Percentiles rank a stretch among this genome's conserved stretches.
phyloP scores from a whole-genome alignment of 176 grass and related monocot genomes.

The Leersia perrieri region DNA sequence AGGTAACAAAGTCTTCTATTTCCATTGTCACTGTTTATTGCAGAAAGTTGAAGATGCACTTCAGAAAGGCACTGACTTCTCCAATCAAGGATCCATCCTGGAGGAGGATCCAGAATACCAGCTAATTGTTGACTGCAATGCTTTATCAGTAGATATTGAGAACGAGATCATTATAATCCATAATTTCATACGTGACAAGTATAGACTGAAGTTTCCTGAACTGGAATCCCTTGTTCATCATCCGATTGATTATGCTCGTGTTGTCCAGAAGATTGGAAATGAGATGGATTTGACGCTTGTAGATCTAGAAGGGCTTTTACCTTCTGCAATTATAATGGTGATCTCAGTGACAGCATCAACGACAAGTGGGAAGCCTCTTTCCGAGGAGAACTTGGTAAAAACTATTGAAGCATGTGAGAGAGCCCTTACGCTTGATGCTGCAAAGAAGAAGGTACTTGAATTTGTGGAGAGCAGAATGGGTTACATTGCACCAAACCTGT shows the following conservation, averaged over 20 bases:
- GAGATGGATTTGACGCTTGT: slow-evolving; percentile 84
- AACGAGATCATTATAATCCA: slow-evolving; percentile 91
- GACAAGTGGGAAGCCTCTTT: slow-evolving; percentile 74
- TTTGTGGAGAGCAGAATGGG: slow-evolving; percentile 92
- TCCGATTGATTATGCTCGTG: slow-evolving; percentile 84
- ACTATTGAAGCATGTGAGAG: slow-evolving; percentile 75
- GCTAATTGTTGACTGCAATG: slow-evolving; percentile 89
- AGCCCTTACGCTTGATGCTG: slow-evolving; percentile 63
- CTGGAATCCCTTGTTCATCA: slow-evolving; percentile 87
- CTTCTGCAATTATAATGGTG: slow-evolving; percentile 83
- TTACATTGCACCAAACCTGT: slow-evolving; percentile 81
- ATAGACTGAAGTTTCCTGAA: slow-evolving; percentile 76
- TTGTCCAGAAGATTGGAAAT: slow-evolving; percentile 91
- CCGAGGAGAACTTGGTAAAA: slow-evolving; percentile 69
- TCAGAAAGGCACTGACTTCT: slow-evolving; percentile 50
- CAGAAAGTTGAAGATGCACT: slow-evolving; percentile 87
- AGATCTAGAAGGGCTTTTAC: slow-evolving; percentile 80
- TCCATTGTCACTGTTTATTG: neutral
- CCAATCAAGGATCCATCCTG: slow-evolving; percentile 46
- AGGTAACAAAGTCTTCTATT: neutral
- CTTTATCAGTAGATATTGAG: slow-evolving; percentile 80
- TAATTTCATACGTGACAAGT: slow-evolving; percentile 84
- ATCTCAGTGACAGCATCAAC: slow-evolving; percentile 85
- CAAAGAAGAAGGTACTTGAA: slow-evolving; percentile 87
- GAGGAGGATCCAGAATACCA: slow-evolving; percentile 85